A percentile compares a stretch with the other conserved stretches of the same genome.
Evolutionary conservation across 306 rosid species (phyloP).

Genomic region (Trichosanthes truncata): DNA sequence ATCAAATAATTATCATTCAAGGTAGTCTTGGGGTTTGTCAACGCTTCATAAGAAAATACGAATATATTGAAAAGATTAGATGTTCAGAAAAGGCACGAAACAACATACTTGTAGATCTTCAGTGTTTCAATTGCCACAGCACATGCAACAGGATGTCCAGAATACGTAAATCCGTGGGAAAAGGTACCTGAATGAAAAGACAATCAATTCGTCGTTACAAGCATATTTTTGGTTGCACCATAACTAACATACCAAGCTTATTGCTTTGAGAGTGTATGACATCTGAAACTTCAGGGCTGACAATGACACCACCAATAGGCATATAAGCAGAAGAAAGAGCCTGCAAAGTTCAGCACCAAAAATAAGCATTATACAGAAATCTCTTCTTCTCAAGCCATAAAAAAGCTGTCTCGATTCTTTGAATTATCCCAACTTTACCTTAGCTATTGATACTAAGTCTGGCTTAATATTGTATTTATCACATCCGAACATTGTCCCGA

Average conservation of each 20-base stretch:
- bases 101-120: constrained; percentile 75
- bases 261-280: constrained; percentile 80
- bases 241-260: constrained; percentile 57
- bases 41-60: background rate
- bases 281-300: constrained; percentile 74
- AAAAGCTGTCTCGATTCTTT: background rate
- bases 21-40: background rate
- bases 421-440: constrained; percentile 32
- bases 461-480: constrained; percentile 90
- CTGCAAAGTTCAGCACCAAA: constrained; percentile 27
- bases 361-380: background rate
- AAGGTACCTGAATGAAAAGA: constrained; percentile 33
- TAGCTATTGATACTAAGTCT: constrained; percentile 83
- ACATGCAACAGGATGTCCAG: constrained; percentile 84
- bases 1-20: background rate
- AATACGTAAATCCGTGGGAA: constrained; percentile 90
- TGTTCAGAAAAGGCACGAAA: background rate
- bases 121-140: constrained; percentile 91
- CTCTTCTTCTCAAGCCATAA: background rate
- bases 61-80: background rate
- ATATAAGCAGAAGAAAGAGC: constrained; percentile 88
- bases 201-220: background rate
- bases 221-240: background rate
- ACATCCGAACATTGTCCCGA: constrained; percentile 80
- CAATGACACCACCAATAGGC: constrained; percentile 92